Conservation (phyloP, 257 asterid species). For the Rehmannia glutinosa region DNA sequence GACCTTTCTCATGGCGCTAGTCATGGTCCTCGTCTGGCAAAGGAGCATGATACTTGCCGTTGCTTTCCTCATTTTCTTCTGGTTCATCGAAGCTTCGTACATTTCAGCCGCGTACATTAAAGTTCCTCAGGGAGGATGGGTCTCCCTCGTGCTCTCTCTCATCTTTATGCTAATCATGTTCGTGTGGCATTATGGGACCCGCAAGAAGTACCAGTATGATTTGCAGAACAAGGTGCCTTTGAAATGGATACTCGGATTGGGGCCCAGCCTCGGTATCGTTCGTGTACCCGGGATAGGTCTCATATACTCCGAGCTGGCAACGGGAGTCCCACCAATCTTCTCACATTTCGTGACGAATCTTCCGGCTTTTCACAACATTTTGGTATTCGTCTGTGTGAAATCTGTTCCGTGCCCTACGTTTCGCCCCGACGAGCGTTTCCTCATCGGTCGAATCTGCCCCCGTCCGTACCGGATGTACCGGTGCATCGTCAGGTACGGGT, state of each 20-base stretch:
- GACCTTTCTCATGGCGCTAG: constrained; percentile 86
- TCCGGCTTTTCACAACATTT: constrained; percentile 86
- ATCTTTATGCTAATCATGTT: constrained; percentile 71
- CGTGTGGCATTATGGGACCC: constrained; percentile 94
- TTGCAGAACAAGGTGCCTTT: constrained; percentile 86
- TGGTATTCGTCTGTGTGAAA: constrained; percentile 89
- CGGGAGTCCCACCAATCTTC: constrained; percentile 88
- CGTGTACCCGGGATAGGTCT: constrained; percentile 98
- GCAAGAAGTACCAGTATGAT: constrained; percentile 84
- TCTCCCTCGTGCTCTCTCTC: constrained; percentile 65
- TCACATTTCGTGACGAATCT: constrained; percentile 92
- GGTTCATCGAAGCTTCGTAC: constrained; percentile 62
- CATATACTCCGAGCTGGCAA: constrained; percentile 86
- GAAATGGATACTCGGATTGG: constrained; percentile 83
- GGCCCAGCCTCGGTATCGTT: constrained; percentile 90
- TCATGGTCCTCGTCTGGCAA: constrained; percentile 85
- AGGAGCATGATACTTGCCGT: constrained; percentile 43
- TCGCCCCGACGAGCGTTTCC: constrained; percentile 86
- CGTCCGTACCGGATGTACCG: constrained; percentile 92
- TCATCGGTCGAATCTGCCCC: constrained; percentile 96
- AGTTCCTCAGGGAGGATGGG: constrained; percentile 96
- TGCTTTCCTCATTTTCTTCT: constrained; percentile 61
- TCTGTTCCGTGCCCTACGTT: constrained; percentile 87
- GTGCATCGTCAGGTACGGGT: constrained; percentile 91
- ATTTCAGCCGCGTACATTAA: constrained; percentile 57